Evolutionary conservation across 2,329 filamentous ascomycete species (phyloP), one percentile per base, ranked within the genome.

Genomic region (Coniochaeta hoffmannii): DNA sequence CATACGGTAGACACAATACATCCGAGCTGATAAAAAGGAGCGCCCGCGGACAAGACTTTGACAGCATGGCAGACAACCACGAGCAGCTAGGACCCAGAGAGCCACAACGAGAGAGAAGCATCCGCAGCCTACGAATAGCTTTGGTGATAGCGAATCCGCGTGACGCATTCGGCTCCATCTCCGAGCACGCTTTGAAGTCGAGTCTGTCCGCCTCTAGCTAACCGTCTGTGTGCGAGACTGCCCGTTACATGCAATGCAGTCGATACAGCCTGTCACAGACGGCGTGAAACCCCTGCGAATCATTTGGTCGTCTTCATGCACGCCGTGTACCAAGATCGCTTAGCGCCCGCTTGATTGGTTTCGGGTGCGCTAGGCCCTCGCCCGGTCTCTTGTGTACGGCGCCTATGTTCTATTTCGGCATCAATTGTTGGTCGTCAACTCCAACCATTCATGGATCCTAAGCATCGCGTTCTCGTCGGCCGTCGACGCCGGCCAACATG

Each of bases 251-350:
- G 61, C 65, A 63, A 64, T 62, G 61, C 49, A 31, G 28, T 17
- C 59, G 53, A 58, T 57, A 55, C 55, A 54, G 53, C 53, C 56
- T 61, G 64, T 67, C 64, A 63, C 65, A 66, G 60, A 64, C 56
- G 61, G 65, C 63, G 58, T 67, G 66, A 63, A 65, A 68, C 64
- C 62, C 58, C 58, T 65, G 66, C 68, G 64, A 71, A 69, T 69
- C 68, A 69, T 52, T 62, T 65, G 65, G 63, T 63, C 64, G 60
- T 62, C 62, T 63, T 67, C 69, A 71, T 71, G 71, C 73, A 73
- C 58, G 62, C 70, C 69, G 66, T 67, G 72, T 73, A 73, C 67
- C 72, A 73, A 68, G 63, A 63, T 63, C 6, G 6, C 19, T 12
- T 28, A 28, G 41, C 10, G 19, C 11, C 41, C 41, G 41, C 41